Base-by-base conservation (phyloP, 768 basidiomycete species). In the Mycena galericulata region DNA sequence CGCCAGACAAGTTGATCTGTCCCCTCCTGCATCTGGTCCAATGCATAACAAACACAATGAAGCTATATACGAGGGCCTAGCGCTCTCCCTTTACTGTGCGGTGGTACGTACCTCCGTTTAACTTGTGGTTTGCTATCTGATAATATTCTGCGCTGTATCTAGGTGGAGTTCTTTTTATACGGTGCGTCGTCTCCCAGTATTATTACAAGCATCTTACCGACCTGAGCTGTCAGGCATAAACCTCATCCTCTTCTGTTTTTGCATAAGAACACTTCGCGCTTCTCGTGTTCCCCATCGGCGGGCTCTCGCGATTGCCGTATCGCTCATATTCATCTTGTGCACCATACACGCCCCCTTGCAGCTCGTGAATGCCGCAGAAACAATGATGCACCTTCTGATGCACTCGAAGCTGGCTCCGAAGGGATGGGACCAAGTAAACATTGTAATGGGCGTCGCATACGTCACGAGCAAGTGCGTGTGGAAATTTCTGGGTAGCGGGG, bases 81-180 rank as follows among this genome's bases (percentile, higher is more conserved):
- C 61, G 54, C 69, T 70, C 34, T 54, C 56, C 29, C 49, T 70
- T 32, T 70, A 70, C 26, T 67, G 54, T 36, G 65, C 38, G 27
- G 62, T 65, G 18, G 69, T 70, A 43, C 43, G 69, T 66, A 20
- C 22, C 20, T 34, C 15, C 22, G 17, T 14, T 1, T 20, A 24
- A 5, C 14, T 20, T n/a, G 30, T 14, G n/a, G n/a, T n/a, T n/a
- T n/a, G n/a, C n/a, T n/a, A n/a, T n/a, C n/a, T 1, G 14, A 20
- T 11, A n/a, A 29, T 18, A 20, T 22, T 22, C 18, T 26, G 17
- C 49, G 20, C 45, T 40, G 2, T 20, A 15, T 14, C 7, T 27
- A 80, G 78, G 74, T 71, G 18, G 78, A 80, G 62, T 68, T 71
- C 43, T 65, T 78, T n/a, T 68, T 79, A 1, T 80, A 79, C 34